A percentile compares a stretch with the other conserved stretches of the same genome.
Evolutionary conservation across 2,329 filamentous ascomycete genomes (phyloP).

Genomic region (Venturia carpophila): DNA sequence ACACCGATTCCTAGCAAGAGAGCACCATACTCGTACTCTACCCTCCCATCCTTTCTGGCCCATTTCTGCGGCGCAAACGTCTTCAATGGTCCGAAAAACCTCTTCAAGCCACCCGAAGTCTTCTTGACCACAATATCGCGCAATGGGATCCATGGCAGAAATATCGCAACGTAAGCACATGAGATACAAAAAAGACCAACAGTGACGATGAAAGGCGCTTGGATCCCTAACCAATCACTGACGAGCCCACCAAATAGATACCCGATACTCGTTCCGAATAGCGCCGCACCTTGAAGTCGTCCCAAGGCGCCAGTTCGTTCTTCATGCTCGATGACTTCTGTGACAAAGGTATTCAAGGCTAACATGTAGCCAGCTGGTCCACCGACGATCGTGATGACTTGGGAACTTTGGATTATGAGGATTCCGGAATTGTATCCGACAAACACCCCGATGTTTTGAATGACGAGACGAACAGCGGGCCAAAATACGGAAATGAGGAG

Average conservation of each 20-base stretch:
- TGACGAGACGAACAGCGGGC: constrained; percentile 54
- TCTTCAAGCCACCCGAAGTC: constrained; percentile 35
- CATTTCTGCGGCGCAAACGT: constrained; percentile 54
- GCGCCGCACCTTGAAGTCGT: constrained; percentile 56
- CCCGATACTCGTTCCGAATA: constrained; percentile 58
- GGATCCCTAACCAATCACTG: constrained; percentile 55
- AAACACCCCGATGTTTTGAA: constrained; percentile 58
- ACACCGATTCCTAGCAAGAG: constrained; percentile 57
- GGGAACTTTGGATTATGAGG: constrained; percentile 57
- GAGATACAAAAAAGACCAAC: constrained; percentile 47
- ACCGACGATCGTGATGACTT: constrained; percentile 60
- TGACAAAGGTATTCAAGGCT: constrained; percentile 59
- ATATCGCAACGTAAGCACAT: constrained; percentile 35
- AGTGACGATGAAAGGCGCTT: constrained; percentile 57
- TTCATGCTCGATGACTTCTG: constrained; percentile 54
- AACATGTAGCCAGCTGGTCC: constrained; percentile 63
- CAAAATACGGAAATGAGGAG: constrained; percentile 57
- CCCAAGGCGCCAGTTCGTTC: constrained; percentile 59
- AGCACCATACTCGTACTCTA: constrained; percentile 52
- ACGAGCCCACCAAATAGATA: constrained; percentile 58
- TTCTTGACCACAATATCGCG: constrained; percentile 21
- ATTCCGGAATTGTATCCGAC: constrained; percentile 57
- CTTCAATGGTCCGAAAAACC: constrained; percentile 56
- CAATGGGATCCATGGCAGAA: constrained; percentile 42
- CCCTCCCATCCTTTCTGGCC: constrained; percentile 42